Evolutionary conservation across 192 early-diverging fungal species (phyloP), one percentile per base, ranked within the genome.

Genomic region (Irineochytrium annulatum): DNA sequence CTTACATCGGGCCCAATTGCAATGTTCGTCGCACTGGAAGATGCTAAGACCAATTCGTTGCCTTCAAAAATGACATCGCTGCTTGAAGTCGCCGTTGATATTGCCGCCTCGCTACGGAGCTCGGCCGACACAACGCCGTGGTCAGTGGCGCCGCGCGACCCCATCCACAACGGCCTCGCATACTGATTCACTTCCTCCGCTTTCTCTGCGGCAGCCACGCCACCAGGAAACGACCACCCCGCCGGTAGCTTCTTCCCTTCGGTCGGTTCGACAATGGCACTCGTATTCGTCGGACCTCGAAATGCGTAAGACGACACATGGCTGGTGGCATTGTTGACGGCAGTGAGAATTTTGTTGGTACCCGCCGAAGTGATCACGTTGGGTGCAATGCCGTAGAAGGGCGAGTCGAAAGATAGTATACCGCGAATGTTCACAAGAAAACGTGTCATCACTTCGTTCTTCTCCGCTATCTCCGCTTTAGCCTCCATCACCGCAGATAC

Each of bases 351-450:
- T 35, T 74, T 79, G 49, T 17, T 41, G 6, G 69, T 51, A 20
- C 71, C 74, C 16, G 77, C 59, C 27, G 61, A 49, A 4, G 66
- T 60, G 22, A 73, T 56, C 5, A 73, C 73, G 26, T 57, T 73
- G 11, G 72, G 51, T 51, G 64, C 59, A 31, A 81, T 49, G 13
- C 79, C 79, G 46, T 68, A 76, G 48, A 81, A 81, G 3, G 79
- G 79, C 0, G 79, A 81, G 37, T 81, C 79, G 57, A 81, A 78
- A 3, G 79, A 66, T 30, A 81, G 45, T 32, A 81, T 75, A 3
- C 68, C 77, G 5, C 60, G 53, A 20, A 81, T 72, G 58, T 76
- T 81, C 35, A 81, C 52, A n/a, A 75, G 60, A 27, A 60, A 24
- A 3, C 76, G 54, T 16, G 57, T 43, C 34, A 16, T 19, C 13